A percentile compares a stretch with the other conserved stretches of the same genome.
Conservation (phyloP, 805 yeast species). For the Saturnispora diversa region DNA sequence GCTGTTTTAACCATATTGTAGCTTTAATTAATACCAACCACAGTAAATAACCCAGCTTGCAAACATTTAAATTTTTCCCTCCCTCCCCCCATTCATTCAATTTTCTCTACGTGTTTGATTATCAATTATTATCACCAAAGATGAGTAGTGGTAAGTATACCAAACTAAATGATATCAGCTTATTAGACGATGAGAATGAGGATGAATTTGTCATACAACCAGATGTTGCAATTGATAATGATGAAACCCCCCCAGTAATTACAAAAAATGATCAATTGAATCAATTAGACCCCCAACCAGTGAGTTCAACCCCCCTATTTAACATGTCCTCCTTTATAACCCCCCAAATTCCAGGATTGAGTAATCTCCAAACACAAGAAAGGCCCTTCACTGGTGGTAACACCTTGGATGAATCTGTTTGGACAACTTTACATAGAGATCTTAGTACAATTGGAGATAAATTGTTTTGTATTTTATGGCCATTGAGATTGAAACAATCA, state of each 20-base stretch:
- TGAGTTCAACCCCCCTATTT: constrained; percentile 16
- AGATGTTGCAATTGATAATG: constrained; percentile 25
- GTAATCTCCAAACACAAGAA: constrained; percentile 31
- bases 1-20: constrained; percentile 33
- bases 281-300: constrained; percentile 1
- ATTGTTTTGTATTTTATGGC: constrained; percentile 32
- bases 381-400: constrained; percentile 51
- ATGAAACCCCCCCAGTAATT: too few species aligned
- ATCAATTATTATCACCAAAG: neutral
- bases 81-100: neutral
- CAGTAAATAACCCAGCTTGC: too few species aligned
- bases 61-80: neutral
- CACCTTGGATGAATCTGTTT: constrained; percentile 50
- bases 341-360: constrained; percentile 24
- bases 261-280: too few species aligned
- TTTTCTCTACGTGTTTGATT: neutral
- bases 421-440: constrained; percentile 36
- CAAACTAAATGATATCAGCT: neutral
- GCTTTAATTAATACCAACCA: too few species aligned
- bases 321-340: constrained; percentile 29
- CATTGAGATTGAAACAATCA: constrained; percentile 28
- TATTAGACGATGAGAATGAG: constrained; percentile 24
- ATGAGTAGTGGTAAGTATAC: neutral
- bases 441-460: constrained; percentile 29
- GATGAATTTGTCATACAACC: constrained; percentile 30